A percentile compares a stretch with the other conserved stretches of the same genome.
These are phyloP conservation scores for Populus alba DNA, from an alignment of 345 rosid species.

Conservation along the genomic window DNA sequence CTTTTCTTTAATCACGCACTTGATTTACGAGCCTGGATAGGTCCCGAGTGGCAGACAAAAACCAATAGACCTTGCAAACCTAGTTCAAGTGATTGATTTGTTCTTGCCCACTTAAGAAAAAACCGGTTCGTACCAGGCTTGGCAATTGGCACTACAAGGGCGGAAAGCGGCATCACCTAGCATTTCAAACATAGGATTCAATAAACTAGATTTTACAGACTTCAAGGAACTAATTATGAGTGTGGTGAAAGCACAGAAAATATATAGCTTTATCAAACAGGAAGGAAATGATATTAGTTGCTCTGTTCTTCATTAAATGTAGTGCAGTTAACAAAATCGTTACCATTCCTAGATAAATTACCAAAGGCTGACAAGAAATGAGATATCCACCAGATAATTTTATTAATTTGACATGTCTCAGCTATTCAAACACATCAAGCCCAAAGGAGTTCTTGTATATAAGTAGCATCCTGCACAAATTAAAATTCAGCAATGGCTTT, in stretches of 20 bases:
- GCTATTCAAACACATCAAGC: neutral
- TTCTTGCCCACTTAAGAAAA: neutral
- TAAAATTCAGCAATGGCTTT: neutral
- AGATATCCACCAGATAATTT: neutral
- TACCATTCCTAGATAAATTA: neutral
- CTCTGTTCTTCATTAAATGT: neutral
- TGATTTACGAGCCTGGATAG: neutral
- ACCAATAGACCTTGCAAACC: neutral
- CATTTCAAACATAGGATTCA: neutral
- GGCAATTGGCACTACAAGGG: neutral
- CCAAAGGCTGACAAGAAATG: neutral
- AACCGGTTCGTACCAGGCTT: neutral
- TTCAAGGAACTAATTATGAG: neutral
- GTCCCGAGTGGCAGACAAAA: conserved; percentile 4
- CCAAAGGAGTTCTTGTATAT: neutral
- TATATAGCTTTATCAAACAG: neutral
- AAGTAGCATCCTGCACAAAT: neutral
- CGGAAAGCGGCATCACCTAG: neutral
- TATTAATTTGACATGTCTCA: neutral
- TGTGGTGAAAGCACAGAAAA: neutral
- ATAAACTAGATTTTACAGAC: neutral
- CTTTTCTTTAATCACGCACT: neutral
- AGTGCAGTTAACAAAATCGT: neutral
- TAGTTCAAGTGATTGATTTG: conserved; percentile 3
- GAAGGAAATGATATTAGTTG: neutral